Evolutionary conservation across 495 filamentous ascomycete species (phyloP), one percentile per base, ranked within the genome.

Genomic region (Tuber magnatum): DNA sequence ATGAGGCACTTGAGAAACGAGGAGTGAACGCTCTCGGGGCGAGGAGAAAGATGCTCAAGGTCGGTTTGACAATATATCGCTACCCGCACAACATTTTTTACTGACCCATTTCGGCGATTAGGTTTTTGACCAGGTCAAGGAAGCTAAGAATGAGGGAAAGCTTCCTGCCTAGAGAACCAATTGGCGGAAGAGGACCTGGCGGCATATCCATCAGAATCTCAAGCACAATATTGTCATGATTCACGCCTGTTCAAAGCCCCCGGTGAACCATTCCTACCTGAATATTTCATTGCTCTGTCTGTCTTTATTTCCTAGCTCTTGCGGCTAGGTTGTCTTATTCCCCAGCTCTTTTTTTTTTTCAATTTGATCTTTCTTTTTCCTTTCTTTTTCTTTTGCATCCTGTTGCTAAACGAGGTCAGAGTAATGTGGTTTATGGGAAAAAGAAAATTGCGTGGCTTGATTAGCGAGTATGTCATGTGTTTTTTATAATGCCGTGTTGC

Each of bases 11-110:
- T 80, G 94, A 98, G 84, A 92, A 94, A 18, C 90, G 93, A 73
- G 95, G 95, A 70, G 95, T 99, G 44, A 97, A 97, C 83, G 95
- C 95, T 68, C 87, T 97, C 76, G 95, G 95, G 78, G 95, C 95
- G 32, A 87, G 95, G 75, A 92, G 94, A 84, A 99, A 99, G 88
- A 97, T 99, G 94, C 86, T 99, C 69, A 99, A 99, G 89, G 95
- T 93, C 75, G 82, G 87, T 84, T 73, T 41, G 46, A 43, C 40
- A 46, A 46, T 75, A 68, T 68, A 24, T 40, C 28, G 20, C 48
- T 28, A 40, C n/a, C 42, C 78, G 40, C 10, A 38, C 10, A 46
- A 61, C 8, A 8, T 2, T 14, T 74, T 56, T 51, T 43, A 68
- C 32, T 61, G 35, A 65, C 56, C 0, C 56, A n/a, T 73, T 71